phyloP scores from a whole-genome alignment of 805 yeast species.

The Sugiyamaella chiloensis region DNA sequence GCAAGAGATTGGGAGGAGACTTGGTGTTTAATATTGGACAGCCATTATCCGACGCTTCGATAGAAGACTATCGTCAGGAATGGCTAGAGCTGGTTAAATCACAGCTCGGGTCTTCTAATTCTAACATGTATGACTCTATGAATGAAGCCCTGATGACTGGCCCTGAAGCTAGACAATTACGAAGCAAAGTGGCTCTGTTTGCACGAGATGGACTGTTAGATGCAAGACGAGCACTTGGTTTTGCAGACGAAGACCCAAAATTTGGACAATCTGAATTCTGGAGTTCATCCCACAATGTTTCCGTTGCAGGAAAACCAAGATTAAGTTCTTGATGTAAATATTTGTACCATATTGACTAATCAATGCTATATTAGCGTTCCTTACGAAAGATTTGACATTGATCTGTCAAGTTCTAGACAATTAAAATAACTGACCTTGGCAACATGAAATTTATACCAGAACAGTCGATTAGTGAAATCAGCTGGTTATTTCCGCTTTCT shows the following conservation, averaged over 20 bases:
- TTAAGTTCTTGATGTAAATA: background rate
- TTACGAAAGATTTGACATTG: too few relatives aligned
- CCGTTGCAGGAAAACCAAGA: constrained; percentile 8
- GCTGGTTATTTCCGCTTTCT: too few relatives aligned
- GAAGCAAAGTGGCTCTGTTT: constrained; percentile 67
- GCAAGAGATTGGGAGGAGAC: constrained; percentile 63
- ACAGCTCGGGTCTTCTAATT: constrained; percentile 36
- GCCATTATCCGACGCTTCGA: constrained; percentile 56
- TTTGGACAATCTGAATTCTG: constrained; percentile 71
- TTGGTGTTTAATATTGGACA: constrained; percentile 70
- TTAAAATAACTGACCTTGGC: too few relatives aligned
- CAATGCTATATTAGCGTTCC: too few relatives aligned
- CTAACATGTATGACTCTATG: constrained; percentile 33
- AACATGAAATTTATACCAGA: too few relatives aligned
- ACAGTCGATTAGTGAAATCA: too few relatives aligned
- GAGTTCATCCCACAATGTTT: constrained; percentile 32
- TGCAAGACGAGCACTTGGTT: constrained; percentile 12
- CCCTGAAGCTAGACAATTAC: constrained; percentile 56
- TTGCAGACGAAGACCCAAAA: constrained; percentile 63
- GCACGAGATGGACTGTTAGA: constrained; percentile 58
- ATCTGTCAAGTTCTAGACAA: too few relatives aligned
- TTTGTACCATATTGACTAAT: background rate
- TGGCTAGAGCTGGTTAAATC: constrained; percentile 66
- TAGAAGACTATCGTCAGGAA: constrained; percentile 58
- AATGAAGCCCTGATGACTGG: constrained; percentile 63